A percentile compares a stretch with the other conserved stretches of the same genome.
Evolutionary conservation across 495 filamentous ascomycete species (phyloP).

Genomic region (Trichoderma erinaceum): DNA sequence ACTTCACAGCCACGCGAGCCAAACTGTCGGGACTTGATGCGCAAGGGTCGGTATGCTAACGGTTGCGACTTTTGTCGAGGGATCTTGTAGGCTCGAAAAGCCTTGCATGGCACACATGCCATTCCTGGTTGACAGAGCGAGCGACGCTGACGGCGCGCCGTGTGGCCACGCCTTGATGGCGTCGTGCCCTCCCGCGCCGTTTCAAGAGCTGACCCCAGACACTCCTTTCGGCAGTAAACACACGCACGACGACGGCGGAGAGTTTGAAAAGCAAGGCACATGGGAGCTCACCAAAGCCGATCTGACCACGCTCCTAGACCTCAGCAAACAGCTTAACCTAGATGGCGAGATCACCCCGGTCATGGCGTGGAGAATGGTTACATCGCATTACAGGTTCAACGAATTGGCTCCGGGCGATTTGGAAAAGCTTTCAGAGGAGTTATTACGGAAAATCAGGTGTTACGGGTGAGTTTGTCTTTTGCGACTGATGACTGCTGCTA

Average conservation of each 20-base stretch:
- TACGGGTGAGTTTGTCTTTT: conserved; percentile 67
- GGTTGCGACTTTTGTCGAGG: conserved; percentile 25
- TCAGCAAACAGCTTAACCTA: conserved; percentile 75
- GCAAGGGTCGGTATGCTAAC: conserved; percentile 28
- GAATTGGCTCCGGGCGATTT: conserved; percentile 65
- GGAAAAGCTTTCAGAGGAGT: conserved; percentile 60
- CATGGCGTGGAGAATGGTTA: conserved; percentile 83
- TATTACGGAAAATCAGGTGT: conserved; percentile 78
- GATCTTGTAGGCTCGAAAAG: conserved; percentile 68
- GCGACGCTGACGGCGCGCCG: conserved; percentile 44
- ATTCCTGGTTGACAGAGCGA: conserved; percentile 56
- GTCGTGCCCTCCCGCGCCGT: conserved; percentile 66
- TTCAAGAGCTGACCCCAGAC: conserved; percentile 38
- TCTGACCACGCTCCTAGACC: conserved; percentile 71
- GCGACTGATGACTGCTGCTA: not conserved
- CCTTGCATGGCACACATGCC: conserved; percentile 94
- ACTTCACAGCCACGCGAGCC: conserved; percentile 18
- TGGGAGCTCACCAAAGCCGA: conserved; percentile 68
- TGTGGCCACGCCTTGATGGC: conserved; percentile 87
- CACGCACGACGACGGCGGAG: conserved; percentile 33
- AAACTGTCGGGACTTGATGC: conserved; percentile 17
- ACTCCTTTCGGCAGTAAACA: conserved; percentile 45
- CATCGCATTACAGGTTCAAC: conserved; percentile 59
- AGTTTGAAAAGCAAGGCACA: conserved; percentile 43
- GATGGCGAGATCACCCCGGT: conserved; percentile 96